Base-by-base conservation (phyloP, 1,284 basidiomycete species). In the Xerocomus nothofagi region DNA sequence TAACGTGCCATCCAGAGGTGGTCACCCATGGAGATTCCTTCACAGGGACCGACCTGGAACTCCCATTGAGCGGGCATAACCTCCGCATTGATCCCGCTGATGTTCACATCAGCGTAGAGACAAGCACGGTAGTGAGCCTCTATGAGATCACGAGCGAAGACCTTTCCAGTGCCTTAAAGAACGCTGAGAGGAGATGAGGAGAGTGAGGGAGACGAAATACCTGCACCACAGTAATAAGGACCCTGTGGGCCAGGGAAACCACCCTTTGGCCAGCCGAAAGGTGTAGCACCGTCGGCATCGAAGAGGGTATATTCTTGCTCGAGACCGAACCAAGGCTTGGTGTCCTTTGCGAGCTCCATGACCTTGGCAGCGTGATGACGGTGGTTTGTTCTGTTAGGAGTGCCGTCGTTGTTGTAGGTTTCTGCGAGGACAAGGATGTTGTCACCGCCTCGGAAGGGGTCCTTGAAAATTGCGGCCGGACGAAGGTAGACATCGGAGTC, bases 1-100 rank as follows among this genome's bases (percentile, higher is more conserved):
- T 88, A 97, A 62, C 94, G 91, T 39, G 94, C 91, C 82, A 97
- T 93, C 91, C 91, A 95, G 65, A 97, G 86, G 75, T 97, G 94
- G 74, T 99, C 96, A 63, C 96, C 96, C 92, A 99, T 97, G 60
- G 91, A 82, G 72, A 99, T 98, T 58, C 96, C 96, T 72, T 91
- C 88, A 69, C 96, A 98, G 34, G 96, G 96, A 54, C 96, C 96
- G 63, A 99, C 94, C 75, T 99, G 97, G 90, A 97, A 99, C 78
- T 99, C 96, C 95, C 95, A 98, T 75, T 99, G 97, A 53, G 95
- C 88, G 24, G 97, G 96, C 96, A 99, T 98, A 63, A 99, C 97
- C 77, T 99, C 97, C 59, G 97, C 97, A 73, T 99, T 99, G 79
- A 99, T 98, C 70, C 97, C 97, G 57, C 93, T 96, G 78, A 98